phyloP scores from a whole-genome alignment of 2,329 filamentous ascomycete genomes.

The Fonsecaea erecta region DNA sequence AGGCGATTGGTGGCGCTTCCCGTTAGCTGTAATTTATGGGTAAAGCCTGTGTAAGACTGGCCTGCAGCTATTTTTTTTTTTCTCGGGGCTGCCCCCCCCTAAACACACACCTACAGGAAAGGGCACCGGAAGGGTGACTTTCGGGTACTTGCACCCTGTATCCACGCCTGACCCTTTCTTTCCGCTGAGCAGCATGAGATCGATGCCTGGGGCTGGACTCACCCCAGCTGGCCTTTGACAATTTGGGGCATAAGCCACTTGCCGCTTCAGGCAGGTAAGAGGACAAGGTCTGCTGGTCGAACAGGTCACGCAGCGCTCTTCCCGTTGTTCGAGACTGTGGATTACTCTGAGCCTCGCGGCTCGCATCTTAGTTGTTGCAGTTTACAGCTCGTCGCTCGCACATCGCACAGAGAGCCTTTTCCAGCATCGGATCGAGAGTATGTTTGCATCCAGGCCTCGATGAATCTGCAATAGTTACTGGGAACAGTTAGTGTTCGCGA shows the following conservation, averaged over 20 bases:
- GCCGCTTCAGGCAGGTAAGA: not conserved
- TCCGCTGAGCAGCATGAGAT: not conserved
- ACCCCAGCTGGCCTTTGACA: not conserved
- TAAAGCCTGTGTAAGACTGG: not conserved
- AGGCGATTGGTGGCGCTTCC: not conserved
- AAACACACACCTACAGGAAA: not conserved
- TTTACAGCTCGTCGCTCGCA: too few species aligned
- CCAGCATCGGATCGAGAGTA: not conserved
- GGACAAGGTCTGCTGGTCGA: not conserved
- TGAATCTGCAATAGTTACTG: not conserved
- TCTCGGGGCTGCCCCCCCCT: not conserved
- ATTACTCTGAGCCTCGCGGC: not conserved
- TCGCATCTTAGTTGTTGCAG: too few species aligned
- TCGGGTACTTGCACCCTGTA: slow-evolving; percentile 3
- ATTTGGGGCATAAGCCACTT: not conserved
- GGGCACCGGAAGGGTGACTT: slow-evolving; percentile 1
- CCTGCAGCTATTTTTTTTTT: not conserved
- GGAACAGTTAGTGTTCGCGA: not conserved
- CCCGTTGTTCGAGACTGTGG: not conserved
- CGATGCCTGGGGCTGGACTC: not conserved
- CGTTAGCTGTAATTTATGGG: slow-evolving; percentile 17
- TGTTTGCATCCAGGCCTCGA: not conserved
- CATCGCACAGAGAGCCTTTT: not conserved
- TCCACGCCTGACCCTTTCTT: not conserved
- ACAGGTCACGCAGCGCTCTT: not conserved